Evolutionary conservation across 495 filamentous ascomycete genomes (phyloP), one percentile per base, ranked within the genome.

Genomic region (Hypoxylon crocopeplum): DNA sequence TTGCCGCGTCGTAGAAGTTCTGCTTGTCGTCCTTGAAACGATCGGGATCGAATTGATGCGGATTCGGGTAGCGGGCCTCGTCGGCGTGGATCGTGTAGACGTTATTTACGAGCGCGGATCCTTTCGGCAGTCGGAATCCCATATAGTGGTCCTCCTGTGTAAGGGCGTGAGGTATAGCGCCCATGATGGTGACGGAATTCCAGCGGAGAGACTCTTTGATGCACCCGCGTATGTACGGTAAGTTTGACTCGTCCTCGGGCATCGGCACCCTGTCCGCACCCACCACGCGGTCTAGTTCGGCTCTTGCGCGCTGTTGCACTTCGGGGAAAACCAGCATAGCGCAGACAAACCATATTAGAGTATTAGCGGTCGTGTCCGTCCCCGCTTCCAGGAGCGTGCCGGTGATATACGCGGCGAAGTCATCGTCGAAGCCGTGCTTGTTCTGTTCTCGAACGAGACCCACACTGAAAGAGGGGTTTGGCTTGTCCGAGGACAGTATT

Each of bases 311-410:
- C 34, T 52, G 12, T 56, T 62, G 71, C 1, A 79, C 71, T 11
- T 76, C 66, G 0, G 77, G 76, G 38, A 64, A 72, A 34, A 68
- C 46, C 7, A 67, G 66, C 74, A 83, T 70, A 1, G 81, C 81
- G 5, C 75, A 71, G 1, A 83, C 66, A 38, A 82, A 67, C 1
- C 73, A 66, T 1, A 75, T 33, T 8, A 75, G 69, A 10, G 75
- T 41, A 0, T 59, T 54, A 11, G 69, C 59, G 4, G 73, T 50
- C 1, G 80, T 83, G 56, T 84, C 81, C 1, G 72, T 74, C 6
- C 79, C 81, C 2, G 75, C 79, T 67, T 83, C 75, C 59, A 78
- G 75, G 6, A 70, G 38, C 3, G 53, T 61, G 7, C 75, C 77
- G n/a, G 24, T 27, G 24, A 27, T n/a, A n/a, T n/a, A 8, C 24